Evolutionary conservation across 2,329 filamentous ascomycete genomes (phyloP).

Genomic region (Spiromastix sp.): DNA sequence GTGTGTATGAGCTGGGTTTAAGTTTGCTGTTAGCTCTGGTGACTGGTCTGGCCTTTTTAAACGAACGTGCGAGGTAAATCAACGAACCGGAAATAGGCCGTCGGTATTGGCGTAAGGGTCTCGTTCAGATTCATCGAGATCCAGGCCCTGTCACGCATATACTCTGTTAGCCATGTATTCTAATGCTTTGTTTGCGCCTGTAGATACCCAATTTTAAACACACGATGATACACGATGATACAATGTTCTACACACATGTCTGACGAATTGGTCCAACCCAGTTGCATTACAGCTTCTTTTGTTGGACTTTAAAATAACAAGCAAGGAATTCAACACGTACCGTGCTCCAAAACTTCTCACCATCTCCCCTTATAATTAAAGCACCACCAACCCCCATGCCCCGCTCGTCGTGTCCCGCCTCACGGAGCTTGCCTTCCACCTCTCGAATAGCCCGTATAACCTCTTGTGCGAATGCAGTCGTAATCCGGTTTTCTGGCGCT

Average conservation of each 20-base stretch:
- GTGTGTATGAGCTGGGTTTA: conserved; percentile 22
- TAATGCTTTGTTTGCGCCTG: too few species aligned
- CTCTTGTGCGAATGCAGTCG: conserved; percentile 36
- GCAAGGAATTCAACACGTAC: conserved; percentile 1
- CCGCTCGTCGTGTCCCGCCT: conserved; percentile 14
- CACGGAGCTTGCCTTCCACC: conserved; percentile 32
- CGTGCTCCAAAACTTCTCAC: conserved; percentile 14
- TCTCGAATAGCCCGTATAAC: conserved; percentile 35
- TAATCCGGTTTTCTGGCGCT: conserved; percentile 40
- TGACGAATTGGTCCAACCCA: too few species aligned
- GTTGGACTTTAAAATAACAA: too few species aligned
- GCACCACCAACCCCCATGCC: conserved; percentile 25
- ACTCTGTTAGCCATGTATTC: too few species aligned
- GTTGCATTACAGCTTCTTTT: too few species aligned
- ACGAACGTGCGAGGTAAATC: not conserved
- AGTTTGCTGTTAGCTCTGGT: not conserved
- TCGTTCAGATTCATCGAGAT: conserved; percentile 32
- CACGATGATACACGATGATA: too few species aligned
- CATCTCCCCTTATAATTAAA: conserved; percentile 39
- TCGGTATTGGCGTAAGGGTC: conserved; percentile 44
- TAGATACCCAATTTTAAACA: too few species aligned
- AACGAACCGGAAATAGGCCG: conserved; percentile 37
- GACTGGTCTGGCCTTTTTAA: not conserved
- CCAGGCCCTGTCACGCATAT: conserved; percentile 22
- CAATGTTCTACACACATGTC: too few species aligned